Evolutionary conservation across 2,329 filamentous ascomycete genomes (phyloP).

Genomic region (Aspergillus felis): DNA sequence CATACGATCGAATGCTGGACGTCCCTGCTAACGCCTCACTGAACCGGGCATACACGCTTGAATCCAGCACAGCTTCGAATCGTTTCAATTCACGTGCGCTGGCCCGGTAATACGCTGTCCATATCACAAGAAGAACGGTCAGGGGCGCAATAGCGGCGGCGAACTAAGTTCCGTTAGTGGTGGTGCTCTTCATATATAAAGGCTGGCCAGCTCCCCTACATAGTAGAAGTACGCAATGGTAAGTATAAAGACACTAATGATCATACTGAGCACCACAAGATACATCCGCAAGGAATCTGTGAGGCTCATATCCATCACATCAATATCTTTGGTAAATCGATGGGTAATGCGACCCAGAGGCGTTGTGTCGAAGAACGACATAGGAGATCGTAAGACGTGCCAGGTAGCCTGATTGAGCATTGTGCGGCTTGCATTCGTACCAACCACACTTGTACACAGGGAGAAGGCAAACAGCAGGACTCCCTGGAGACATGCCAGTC

Average conservation of each 20-base stretch:
- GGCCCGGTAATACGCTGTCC: not conserved
- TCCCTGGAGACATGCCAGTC: constrained; percentile 63
- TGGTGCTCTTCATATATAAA: not conserved
- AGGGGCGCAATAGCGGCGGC: not conserved
- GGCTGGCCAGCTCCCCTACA: not conserved
- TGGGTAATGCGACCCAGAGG: constrained; percentile 88
- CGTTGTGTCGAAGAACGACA: constrained; percentile 90
- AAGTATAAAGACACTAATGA: not conserved
- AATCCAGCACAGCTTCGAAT: constrained; percentile 49
- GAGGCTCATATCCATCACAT: constrained; percentile 86
- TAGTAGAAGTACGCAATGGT: not conserved
- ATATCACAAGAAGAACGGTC: not conserved
- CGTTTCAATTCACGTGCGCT: constrained; percentile 34
- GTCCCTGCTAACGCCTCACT: constrained; percentile 77
- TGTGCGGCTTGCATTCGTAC: constrained; percentile 71
- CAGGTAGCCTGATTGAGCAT: constrained; percentile 45
- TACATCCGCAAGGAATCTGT: not conserved
- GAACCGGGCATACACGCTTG: constrained; percentile 79
- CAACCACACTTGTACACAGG: constrained; percentile 47
- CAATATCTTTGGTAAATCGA: constrained; percentile 84
- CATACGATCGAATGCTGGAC: constrained; percentile 84
- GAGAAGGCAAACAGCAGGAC: constrained; percentile 56
- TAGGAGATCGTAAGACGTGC: constrained; percentile 60
- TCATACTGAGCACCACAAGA: not conserved
- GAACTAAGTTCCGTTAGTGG: not conserved